Base-by-base conservation (phyloP, 805 yeast species). In the Hanseniaspora opuntiae region DNA sequence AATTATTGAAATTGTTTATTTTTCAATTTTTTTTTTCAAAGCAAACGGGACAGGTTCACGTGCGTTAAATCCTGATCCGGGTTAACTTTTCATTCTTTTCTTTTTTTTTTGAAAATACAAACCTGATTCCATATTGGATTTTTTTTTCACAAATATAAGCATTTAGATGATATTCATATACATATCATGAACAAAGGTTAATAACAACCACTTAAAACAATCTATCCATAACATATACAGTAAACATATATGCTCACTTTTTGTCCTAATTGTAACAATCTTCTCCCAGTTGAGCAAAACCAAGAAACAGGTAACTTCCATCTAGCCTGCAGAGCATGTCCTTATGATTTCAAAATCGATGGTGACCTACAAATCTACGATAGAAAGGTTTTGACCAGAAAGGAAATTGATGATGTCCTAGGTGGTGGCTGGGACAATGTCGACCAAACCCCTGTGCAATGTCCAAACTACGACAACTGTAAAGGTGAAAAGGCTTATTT, bases 401-500 rank as follows among this genome's bases (percentile, higher is more conserved):
- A 93, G 63, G 84, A 87, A 59, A 90, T 93, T 3, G 98, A 93
- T 67, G 98, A 90, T 70, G 96, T 93, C 12, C 74, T 93, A 17
- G 98, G 98, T 55, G 97, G 96, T 32, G 94, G 97, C 1, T 93
- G 98, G 98, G 97, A 90, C 66, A 90, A 93, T 63, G 98, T 93
- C 28, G 98, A 93, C 65, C 97, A 93, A 65, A 93, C 97, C 0
- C 73, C 81, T 1, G 86, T 90, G 0, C 95, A 90, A 65, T 90
- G 98, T 73, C 96, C 97, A 3, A 66, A 66, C 51, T 74, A 79
- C 44, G 95, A 86, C 55, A 63, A 72, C 2, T 93, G 98, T 72
- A 95, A 86, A 40, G 82, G 83, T 58, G 84, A 79, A 59, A 86
- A 87, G 68, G 98, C 98, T 0, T 93, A 93, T 69, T 93, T 86